These are phyloP conservation scores for Zostera marina DNA, from an alignment of 116 monocot genomes.

Conservation along the genomic window DNA sequence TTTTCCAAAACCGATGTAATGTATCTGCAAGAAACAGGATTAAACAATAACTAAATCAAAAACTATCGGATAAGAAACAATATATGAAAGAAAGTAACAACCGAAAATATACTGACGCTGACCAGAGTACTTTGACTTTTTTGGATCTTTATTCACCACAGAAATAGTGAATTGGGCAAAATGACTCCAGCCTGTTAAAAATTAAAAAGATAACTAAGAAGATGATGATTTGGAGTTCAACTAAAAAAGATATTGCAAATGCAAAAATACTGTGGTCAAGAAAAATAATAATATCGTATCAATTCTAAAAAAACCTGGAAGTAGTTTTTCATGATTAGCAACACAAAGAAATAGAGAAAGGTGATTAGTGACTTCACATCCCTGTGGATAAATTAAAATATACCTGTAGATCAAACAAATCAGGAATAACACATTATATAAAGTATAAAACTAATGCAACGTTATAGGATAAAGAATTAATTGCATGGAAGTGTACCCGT, in stretches of 20 bases:
- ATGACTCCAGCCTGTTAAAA: conserved; percentile 77
- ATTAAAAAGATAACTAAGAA: background rate
- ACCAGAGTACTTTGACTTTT: conserved; percentile 94
- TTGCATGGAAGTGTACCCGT: background rate
- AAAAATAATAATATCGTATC: background rate
- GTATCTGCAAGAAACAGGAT: conserved; percentile 40
- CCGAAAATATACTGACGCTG: conserved; percentile 21
- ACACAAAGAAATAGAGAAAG: conserved; percentile 96
- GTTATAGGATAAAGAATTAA: too few species aligned
- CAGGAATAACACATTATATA: background rate
- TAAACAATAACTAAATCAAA: background rate
- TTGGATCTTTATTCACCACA: conserved; percentile 89
- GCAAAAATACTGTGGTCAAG: background rate
- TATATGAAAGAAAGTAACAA: background rate
- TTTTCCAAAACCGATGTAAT: conserved; percentile 90
- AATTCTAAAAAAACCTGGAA: conserved; percentile 49
- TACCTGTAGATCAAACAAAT: conserved; percentile 36
- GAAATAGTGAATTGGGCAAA: conserved; percentile 96
- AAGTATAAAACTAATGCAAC: background rate
- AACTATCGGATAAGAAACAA: background rate
- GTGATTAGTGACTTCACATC: conserved; percentile 95
- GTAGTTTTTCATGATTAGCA: conserved; percentile 92
- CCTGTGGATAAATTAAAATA: conserved; percentile 91
- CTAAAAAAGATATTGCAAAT: background rate
- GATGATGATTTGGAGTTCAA: background rate